phyloP scores from a whole-genome alignment of 1,284 basidiomycete species.

The Leucoagaricus sp. region DNA sequence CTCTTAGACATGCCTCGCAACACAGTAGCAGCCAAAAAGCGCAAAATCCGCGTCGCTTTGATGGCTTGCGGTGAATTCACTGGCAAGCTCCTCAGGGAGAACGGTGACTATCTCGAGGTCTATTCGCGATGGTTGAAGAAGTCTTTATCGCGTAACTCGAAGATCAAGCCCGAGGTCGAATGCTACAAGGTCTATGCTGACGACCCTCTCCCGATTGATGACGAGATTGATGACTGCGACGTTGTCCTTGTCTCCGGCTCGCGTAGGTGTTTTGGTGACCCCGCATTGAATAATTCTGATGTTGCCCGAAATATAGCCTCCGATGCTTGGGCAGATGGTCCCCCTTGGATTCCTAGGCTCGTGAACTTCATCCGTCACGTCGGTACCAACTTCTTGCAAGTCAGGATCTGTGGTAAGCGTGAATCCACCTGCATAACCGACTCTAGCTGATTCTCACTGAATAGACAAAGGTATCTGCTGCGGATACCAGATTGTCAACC shows the following conservation, averaged over 20 bases:
- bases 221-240: not conserved
- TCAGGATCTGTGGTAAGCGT: not conserved
- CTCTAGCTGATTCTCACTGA: not conserved
- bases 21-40: not conserved
- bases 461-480: not conserved
- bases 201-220: not conserved
- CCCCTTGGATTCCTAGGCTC: not conserved
- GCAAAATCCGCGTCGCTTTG: not conserved
- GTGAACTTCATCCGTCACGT: not conserved
- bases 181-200: not conserved
- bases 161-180: not conserved
- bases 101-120: not conserved
- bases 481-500: not conserved
- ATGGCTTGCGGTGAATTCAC: not conserved
- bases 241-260: not conserved
- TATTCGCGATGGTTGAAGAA: not conserved
- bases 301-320: not conserved
- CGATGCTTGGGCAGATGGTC: not conserved
- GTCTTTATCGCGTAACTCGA: not conserved
- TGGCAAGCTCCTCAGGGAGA: not conserved
- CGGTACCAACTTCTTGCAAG: not conserved
- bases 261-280: not conserved
- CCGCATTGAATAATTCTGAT: not conserved
- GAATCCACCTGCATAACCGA: not conserved
- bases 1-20: not conserved